Base-by-base conservation (phyloP, 2,329 filamentous ascomycete species). In the Ophioceras dolichostomum region DNA sequence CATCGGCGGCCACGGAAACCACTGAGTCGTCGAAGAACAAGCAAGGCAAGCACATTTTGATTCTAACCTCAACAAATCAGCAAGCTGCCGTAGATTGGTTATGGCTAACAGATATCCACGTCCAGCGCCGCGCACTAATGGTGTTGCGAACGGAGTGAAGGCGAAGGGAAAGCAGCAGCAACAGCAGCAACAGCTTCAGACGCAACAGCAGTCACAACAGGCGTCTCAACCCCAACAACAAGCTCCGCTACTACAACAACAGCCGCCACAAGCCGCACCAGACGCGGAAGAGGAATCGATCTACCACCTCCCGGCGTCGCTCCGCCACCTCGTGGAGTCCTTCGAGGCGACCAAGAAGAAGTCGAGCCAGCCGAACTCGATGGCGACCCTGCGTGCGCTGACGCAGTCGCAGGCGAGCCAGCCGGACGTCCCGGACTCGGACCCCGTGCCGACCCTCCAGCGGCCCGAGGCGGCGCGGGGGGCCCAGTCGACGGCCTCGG, bases 241-340 rank as follows among this genome's bases (percentile, higher is more conserved):
- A n/a, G n/a, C n/a, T n/a, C n/a, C n/a, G n/a, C n/a, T n/a, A n/a
- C n/a, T n/a, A n/a, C n/a, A n/a, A n/a, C n/a, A n/a, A n/a, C n/a
- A n/a, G n/a, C n/a, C n/a, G n/a, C n/a, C n/a, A n/a, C n/a, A 19
- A 13, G 8, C 37, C 67, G 43, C 54, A 62, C n/a, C n/a, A 20
- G 55, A 59, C 22, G 51, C 60, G 33, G 66, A 72, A 47, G 79
- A 85, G 42, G 84, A 95, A 59, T 91, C 83, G 10, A 82, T 95
- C 48, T 98, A 89, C 57, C 88, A 96, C 56, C 73, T 98, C 27
- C 91, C 91, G 4, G 76, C 87, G 6, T 86, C 83, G 21, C 64
- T 98, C 38, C 83, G 87, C 51, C 91, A 98, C 55, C 68, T 98
- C 24, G 75, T 96, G 14, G 85, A 94, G 41, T 87, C 88, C 1